Base-by-base conservation (phyloP, 345 rosid genomes). In the Lagerstroemia speciosa region DNA sequence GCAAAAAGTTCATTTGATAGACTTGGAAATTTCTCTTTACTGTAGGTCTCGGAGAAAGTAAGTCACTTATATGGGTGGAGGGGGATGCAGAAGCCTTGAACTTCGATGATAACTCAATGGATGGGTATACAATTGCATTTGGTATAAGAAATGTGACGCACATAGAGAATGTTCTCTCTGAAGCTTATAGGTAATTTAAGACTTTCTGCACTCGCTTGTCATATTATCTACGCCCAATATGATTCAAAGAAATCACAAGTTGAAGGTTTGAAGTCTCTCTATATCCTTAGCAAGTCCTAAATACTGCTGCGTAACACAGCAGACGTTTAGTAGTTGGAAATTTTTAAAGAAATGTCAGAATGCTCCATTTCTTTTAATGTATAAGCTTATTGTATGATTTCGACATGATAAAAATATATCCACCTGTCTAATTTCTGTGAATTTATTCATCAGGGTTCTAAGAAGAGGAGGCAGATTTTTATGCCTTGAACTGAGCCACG, bases 121-220 rank as follows among this genome's bases (percentile, higher is more conserved):
- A 94, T 81, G 92, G 96, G 61, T 94, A 89, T 82, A 88, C 98
- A 46, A 84, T 94, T 75, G 99, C 99, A 65, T 94, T 94, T 82
- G 99, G 99, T 65, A 94, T 94, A 55, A 86, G 99, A 78, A 94
- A 94, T 80, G 99, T 91, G 45, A 94, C 99, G 8, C 98, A 89
- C 80, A 88, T 94, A 32, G 99, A 91, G 78, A 94, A 89, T 80
- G 93, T 75, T 75, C 93, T 94, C 6, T 79, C 90, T 36, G 99
- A 94, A 81, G 99, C 97, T 64, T 80, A 89, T 70, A 83, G 94
- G 94, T 85, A 65, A 20, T 38, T 33, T 63, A 6, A 22, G 12
- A 33, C 36, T 10, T 34, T 33, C 66, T 63, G 33, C 3, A 20
- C 45, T 36, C 11, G 24, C 66, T 6, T 63, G 29, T 34, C 5